These are phyloP conservation scores for Barnettozyma vustinii DNA, from an alignment of 805 yeast species.

Conservation along the genomic window DNA sequence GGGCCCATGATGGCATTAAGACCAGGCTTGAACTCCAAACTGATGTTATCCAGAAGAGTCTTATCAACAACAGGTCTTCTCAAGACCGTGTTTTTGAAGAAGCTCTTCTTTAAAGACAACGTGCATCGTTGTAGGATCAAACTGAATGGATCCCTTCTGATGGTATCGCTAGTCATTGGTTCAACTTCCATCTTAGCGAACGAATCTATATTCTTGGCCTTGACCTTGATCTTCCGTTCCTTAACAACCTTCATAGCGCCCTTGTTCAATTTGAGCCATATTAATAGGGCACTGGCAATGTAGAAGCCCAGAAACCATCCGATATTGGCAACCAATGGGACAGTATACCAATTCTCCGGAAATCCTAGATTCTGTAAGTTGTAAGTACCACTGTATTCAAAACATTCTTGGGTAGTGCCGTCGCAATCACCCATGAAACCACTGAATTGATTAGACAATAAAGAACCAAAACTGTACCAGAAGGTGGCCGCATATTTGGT, in stretches of 20 bases:
- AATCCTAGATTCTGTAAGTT: slow-evolving; percentile 56
- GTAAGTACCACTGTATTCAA: slow-evolving; percentile 48
- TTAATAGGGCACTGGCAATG: slow-evolving; percentile 42
- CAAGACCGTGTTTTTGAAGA: slow-evolving; percentile 3
- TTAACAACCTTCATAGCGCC: slow-evolving; percentile 17
- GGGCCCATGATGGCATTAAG: slow-evolving; percentile 78
- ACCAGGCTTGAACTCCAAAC: slow-evolving; percentile 68
- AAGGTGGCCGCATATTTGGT: slow-evolving; percentile 63
- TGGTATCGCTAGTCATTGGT: neutral
- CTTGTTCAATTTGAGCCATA: slow-evolving; percentile 35
- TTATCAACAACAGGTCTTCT: slow-evolving; percentile 9
- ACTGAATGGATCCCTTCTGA: neutral
- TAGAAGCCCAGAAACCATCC: slow-evolving; percentile 57
- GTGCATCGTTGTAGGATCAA: slow-evolving; percentile 11
- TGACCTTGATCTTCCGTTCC: slow-evolving; percentile 7
- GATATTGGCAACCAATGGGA: slow-evolving; percentile 56
- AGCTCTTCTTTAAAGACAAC: slow-evolving; percentile 11
- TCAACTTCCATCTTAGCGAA: neutral
- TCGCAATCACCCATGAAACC: slow-evolving; percentile 56
- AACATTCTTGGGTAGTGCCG: slow-evolving; percentile 40
- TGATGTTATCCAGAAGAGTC: slow-evolving; percentile 29
- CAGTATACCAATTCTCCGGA: slow-evolving; percentile 55
- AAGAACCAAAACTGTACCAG: slow-evolving; percentile 72
- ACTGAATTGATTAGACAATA: slow-evolving; percentile 57
- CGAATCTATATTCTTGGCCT: neutral